These are phyloP conservation scores for Paecilomyces niveus DNA, from an alignment of 2,329 filamentous ascomycete species.

Conservation along the genomic window DNA sequence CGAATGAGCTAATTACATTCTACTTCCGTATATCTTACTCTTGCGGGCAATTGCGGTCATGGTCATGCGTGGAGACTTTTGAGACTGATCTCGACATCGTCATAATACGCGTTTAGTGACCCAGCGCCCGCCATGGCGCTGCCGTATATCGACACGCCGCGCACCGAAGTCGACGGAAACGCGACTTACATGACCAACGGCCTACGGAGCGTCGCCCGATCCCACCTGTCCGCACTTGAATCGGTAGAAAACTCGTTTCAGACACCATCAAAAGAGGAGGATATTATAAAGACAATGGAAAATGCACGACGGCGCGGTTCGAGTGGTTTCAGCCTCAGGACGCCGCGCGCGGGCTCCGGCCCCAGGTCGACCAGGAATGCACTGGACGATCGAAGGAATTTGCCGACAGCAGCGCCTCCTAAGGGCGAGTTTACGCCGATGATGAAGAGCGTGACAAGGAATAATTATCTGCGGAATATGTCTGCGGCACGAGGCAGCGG, in stretches of 20 bases:
- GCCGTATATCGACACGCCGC: constrained; percentile 74
- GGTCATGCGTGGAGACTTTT: constrained; percentile 11
- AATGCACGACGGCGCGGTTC: constrained; percentile 51
- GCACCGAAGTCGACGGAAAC: constrained; percentile 71
- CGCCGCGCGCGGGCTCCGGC: constrained; percentile 64
- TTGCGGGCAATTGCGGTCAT: constrained; percentile 12
- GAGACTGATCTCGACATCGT: background rate
- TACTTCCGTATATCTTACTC: constrained; percentile 1
- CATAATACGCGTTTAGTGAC: constrained; percentile 4
- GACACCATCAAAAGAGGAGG: constrained; percentile 68
- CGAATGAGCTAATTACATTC: background rate
- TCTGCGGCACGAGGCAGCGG: constrained; percentile 53
- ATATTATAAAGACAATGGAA: constrained; percentile 67
- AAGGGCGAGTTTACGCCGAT: constrained; percentile 87
- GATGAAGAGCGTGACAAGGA: constrained; percentile 69
- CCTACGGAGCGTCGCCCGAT: constrained; percentile 47
- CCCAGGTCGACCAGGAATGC: constrained; percentile 35
- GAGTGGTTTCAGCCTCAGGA: constrained; percentile 55
- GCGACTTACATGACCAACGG: constrained; percentile 67
- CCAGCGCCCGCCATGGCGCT: constrained; percentile 50
- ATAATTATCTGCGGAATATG: constrained; percentile 53
- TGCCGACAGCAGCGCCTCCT: constrained; percentile 50
- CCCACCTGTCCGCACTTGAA: constrained; percentile 53
- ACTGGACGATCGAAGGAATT: constrained; percentile 64
- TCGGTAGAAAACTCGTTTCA: constrained; percentile 84